These are phyloP conservation scores for Blastobotrys illinoisensis DNA, from an alignment of 1,139 yeast species.

Conservation along the genomic window DNA sequence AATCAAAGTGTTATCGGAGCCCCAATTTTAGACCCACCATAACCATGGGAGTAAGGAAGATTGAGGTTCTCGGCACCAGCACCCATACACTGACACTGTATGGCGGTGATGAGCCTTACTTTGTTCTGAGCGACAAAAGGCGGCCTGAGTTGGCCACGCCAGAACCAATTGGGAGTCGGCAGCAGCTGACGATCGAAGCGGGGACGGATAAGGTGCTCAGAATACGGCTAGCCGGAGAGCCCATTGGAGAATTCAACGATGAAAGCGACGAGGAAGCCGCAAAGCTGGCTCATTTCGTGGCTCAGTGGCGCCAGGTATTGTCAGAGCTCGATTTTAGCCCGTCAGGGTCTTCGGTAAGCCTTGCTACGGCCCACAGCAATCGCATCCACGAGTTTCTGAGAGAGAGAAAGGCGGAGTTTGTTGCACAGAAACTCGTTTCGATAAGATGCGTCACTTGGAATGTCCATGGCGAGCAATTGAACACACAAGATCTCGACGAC, in stretches of 20 bases:
- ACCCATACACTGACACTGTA: constrained; percentile 22
- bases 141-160: constrained; percentile 19
- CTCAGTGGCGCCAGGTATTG: constrained; percentile 26
- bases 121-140: constrained; percentile 16
- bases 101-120: constrained; percentile 22
- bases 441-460: constrained; percentile 43
- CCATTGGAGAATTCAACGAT: constrained; percentile 24
- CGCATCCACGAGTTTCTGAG: constrained; percentile 3
- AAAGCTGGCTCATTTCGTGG: constrained; percentile 20
- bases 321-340: constrained; percentile 11
- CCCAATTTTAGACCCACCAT: not conserved
- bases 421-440: constrained; percentile 17
- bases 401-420: constrained; percentile 8
- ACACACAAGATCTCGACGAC: constrained; percentile 21
- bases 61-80: constrained; percentile 16
- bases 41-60: not conserved
- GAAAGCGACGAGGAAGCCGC: constrained; percentile 15
- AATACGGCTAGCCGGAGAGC: constrained; percentile 22
- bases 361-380: not conserved
- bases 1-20: not conserved
- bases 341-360: not conserved
- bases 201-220: constrained; percentile 7
- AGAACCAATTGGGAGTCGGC: constrained; percentile 10
- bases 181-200: constrained; percentile 8
- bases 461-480: constrained; percentile 38